These are phyloP conservation scores for Cymbopogon citratus DNA, from an alignment of 176 grass and related monocot genomes.

Conservation along the genomic window DNA sequence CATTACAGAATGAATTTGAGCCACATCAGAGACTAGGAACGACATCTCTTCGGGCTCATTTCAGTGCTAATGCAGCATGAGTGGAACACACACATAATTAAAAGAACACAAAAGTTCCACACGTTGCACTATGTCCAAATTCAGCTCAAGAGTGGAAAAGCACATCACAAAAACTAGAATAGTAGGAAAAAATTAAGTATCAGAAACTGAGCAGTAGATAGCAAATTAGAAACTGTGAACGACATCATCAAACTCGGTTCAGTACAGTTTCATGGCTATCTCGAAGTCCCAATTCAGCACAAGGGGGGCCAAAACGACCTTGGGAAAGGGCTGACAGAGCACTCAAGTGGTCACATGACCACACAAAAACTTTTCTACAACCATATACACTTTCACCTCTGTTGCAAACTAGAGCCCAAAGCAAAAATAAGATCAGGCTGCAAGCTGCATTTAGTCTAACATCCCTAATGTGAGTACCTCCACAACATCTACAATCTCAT, in stretches of 20 bases:
- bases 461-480: conserved; percentile 24
- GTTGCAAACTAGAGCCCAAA: conserved; percentile 42
- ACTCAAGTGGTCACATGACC: neutral
- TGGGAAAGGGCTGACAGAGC: conserved; percentile 28
- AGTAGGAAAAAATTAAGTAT: neutral
- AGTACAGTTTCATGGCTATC: conserved; percentile 12
- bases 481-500: conserved; percentile 33
- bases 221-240: neutral
- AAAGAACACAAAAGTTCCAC: too few relatives aligned
- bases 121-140: neutral
- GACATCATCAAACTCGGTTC: neutral
- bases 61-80: neutral
- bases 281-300: conserved; percentile 20
- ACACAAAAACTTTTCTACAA: neutral
- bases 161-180: neutral
- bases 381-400: conserved; percentile 34
- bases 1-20: neutral
- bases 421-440: conserved; percentile 46
- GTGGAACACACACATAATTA: neutral
- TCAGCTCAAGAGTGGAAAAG: neutral
- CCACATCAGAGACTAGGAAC: neutral
- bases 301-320: neutral
- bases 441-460: conserved; percentile 30
- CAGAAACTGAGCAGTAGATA: neutral
- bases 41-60: neutral